Evolutionary conservation across 768 basidiomycete species (phyloP).

Genomic region (Boletellus emodensis): DNA sequence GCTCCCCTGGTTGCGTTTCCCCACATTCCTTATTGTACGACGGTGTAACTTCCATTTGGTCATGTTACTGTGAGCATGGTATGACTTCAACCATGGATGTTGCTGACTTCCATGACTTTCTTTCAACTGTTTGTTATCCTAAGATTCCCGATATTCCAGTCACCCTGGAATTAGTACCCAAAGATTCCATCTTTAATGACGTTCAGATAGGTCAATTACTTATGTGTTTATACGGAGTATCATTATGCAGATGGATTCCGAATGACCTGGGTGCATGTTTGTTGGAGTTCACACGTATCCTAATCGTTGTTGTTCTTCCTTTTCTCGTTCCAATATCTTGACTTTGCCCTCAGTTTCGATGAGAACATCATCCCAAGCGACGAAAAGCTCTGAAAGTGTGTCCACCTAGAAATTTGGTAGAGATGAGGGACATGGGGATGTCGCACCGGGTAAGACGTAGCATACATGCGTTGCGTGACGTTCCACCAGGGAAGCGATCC

Average conservation of each 20-base stretch:
- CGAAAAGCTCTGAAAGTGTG: constrained; percentile 77
- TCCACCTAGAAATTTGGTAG: constrained; percentile 53
- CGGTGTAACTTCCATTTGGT: constrained; percentile 22
- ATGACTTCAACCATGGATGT: constrained; percentile 9
- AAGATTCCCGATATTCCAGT: constrained; percentile 4
- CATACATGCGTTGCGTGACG: constrained; percentile 67
- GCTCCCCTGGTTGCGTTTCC: constrained; percentile 9
- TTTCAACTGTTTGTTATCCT: constrained; percentile 21
- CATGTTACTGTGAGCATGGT: constrained; percentile 9
- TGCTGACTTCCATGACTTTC: constrained; percentile 11
- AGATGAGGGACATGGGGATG: background rate
- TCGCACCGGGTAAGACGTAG: background rate
- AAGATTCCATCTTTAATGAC: constrained; percentile 6
- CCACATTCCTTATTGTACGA: constrained; percentile 16
- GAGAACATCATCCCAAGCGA: constrained; percentile 78
- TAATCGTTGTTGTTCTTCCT: constrained; percentile 53
- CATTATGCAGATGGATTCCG: constrained; percentile 3
- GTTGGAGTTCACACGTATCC: constrained; percentile 46
- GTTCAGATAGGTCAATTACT: constrained; percentile 13
- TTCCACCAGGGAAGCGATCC: constrained; percentile 63
- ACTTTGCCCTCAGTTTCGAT: constrained; percentile 62
- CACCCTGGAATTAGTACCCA: constrained; percentile 9
- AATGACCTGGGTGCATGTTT: background rate
- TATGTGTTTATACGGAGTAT: constrained; percentile 17
- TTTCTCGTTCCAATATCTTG: constrained; percentile 54